phyloP scores from a whole-genome alignment of 257 asterid species.

The Penstemon eatonii region DNA sequence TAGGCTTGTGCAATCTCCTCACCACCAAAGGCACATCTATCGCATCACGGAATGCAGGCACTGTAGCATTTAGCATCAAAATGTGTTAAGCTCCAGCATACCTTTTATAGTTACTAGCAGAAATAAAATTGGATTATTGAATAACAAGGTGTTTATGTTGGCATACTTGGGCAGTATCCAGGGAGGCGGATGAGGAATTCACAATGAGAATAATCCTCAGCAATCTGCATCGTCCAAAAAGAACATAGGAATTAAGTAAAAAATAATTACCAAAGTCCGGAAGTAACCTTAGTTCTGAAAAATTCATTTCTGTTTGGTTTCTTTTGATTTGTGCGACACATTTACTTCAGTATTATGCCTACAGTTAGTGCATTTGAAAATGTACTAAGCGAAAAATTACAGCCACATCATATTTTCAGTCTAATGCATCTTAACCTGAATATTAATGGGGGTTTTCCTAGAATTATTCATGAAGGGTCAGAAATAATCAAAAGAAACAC shows the following conservation, averaged over 20 bases:
- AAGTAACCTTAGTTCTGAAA: too few species aligned
- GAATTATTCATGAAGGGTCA: neutral
- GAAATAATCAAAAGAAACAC: neutral
- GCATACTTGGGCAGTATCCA: slow-evolving; percentile 97
- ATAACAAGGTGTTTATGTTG: slow-evolving; percentile 2
- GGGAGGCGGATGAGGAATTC: slow-evolving; percentile 97
- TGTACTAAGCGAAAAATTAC: neutral
- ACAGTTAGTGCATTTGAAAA: too few species aligned
- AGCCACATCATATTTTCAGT: neutral
- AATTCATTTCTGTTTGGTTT: too few species aligned
- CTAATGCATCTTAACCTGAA: neutral
- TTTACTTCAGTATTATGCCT: too few species aligned
- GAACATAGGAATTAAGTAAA: slow-evolving; percentile 12
- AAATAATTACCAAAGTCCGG: slow-evolving; percentile 9
- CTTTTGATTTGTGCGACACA: too few species aligned
- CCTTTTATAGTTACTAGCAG: slow-evolving; percentile 4
- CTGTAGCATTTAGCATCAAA: slow-evolving; percentile 40
- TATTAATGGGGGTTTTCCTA: neutral
- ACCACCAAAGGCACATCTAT: slow-evolving; percentile 96
- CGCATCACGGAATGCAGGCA: slow-evolving; percentile 99
- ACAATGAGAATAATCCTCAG: slow-evolving; percentile 97
- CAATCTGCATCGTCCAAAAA: slow-evolving; percentile 61
- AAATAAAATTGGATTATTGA: slow-evolving; percentile 2
- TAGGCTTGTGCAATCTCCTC: slow-evolving; percentile 83
- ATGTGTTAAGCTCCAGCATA: slow-evolving; percentile 22